Base-by-base conservation (phyloP, 805 yeast genomes). In the Spathaspora sp. region DNA sequence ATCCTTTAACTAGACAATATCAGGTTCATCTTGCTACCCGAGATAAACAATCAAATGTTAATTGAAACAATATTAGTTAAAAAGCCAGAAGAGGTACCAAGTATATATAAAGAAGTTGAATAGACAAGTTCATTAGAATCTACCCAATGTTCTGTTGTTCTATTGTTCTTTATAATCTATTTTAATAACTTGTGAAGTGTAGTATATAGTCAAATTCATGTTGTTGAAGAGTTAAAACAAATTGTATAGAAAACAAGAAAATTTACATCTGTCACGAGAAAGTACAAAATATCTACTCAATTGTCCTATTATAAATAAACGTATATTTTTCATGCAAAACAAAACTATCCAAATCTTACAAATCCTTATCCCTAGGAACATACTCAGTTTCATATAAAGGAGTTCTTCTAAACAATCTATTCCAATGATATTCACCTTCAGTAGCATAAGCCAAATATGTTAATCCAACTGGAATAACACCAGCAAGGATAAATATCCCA, bases 351-450 rank as follows among this genome's bases (percentile, higher is more conserved):
- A 29, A 29, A 8, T 23, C 9, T 54, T 65, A 72, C 65, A 73
- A 73, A 58, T 73, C 78, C 61, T 72, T 72, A 51, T 64, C 69
- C 65, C 79, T 73, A 52, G 78, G 78, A 51, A 65, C 67, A 56
- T 73, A 74, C 49, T 69, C 67, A 23, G 65, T 67, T 50, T 66
- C 61, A 54, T 72, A 67, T 10, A 74, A 62, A 29, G 65, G 66
- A 18, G 61, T 64, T 31, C 62, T 60, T 67, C 79, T 74, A 62
- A 63, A 74, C 39, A 53, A 59, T 57, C 75, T 64, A 54, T 54
- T 50, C 54, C 69, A 65, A 47, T 59, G 58, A 44, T 60, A 48
- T 55, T 71, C 67, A n/a, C 79, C 79, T 47, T 74, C 79, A 35
- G 54, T 55, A 50, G 60, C 60, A 59, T 74, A 73, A 26, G 77